Evolutionary conservation across 2,329 filamentous ascomycete species (phyloP), one percentile per base, ranked within the genome.

Genomic region (Dothistroma pini): DNA sequence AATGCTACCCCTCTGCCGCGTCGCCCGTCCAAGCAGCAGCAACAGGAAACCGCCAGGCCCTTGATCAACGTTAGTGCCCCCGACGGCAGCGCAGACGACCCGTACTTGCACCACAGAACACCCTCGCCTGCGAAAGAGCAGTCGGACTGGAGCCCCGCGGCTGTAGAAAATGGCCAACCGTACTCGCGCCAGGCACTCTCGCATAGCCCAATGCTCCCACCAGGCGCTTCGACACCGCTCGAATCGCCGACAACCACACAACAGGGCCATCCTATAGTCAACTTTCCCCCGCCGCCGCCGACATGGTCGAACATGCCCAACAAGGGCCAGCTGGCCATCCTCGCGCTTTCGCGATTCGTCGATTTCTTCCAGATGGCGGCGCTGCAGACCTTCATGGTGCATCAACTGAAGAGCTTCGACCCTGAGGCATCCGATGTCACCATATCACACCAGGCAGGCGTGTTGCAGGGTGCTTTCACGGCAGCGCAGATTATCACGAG

Each of bases 281-380:
- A 59, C 11, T 61, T 58, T 34, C 67, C 67, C 12, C 64, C 68
- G 32, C 63, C 63, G 21, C 59, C 69, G 47, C 73, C 75, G 32
- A 74, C 75, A 71, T 78, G 75, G 76, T 35, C 57, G 44, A 75
- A 76, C 59, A 71, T 78, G 69, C 76, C 76, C 16, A 73, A 75
- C 65, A 78, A 78, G 63, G 65, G 66, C 58, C 75, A 78, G 66
- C 65, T 78, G 61, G 71, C 73, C 64, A 74, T 78, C 58, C 73
- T 77, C 32, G 72, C 72, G 12, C 63, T 71, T 21, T 77, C 75
- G 16, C 76, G 76, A 44, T 75, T 78, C 62, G 76, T 77, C 69
- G 76, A 78, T 64, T 78, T 78, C 67, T 78, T 76, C 68, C 76
- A 78, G 64, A 77, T 76, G 75, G 76, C 76, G 7, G 75, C 76